Base-by-base conservation (phyloP, 2,329 filamentous ascomycete species). In the Trichoderma endophyticum region DNA sequence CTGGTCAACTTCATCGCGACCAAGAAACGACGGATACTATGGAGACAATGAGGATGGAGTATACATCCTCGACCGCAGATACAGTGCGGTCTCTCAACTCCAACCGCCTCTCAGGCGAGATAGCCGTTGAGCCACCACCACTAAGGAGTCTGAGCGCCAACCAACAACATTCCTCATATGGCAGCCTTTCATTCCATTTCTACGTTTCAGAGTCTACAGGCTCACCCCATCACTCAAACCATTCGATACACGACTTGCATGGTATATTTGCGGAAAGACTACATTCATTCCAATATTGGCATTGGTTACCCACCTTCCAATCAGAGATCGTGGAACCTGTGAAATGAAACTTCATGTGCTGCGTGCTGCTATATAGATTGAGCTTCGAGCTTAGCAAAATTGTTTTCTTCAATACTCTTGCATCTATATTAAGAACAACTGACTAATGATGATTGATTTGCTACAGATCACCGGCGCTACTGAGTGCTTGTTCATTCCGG, bases 1-100 rank as follows among this genome's bases (percentile, higher is more conserved):
- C 77, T 84, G 84, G 82, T 80, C 80, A 71, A 80, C 84, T 68
- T 79, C 83, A 74, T 80, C 81, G 78, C 80, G 83, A 74, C 78
- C 80, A 54, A 80, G 80, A 73, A 75, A 77, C 73, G 36, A 30
- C 15, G 67, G 48, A 6, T 63, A 70, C 43, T 32, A 56, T 28
- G 43, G 48, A 60, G 71, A 63, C 71, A 15, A 11, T 11, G 84
- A 86, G 69, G 78, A 78, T 54, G 83, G 81, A 67, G 83, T 85
- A 70, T 84, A 78, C 73, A 86, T 86, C 76, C 77, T 80, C 60
- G 84, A 87, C 73, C 84, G 82, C 68, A 85, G 85, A 73, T 82
- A 85, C 3, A 86, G 86, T 75, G 77, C 81, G 57, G 78, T 80
- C 54, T n/a, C 71, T 30, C 34, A 43, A 7, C 51, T 72, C 56